A percentile compares a stretch with the other conserved stretches of the same genome.
phyloP scores from a whole-genome alignment of 768 basidiomycete species.

The Trametes cubensis region DNA sequence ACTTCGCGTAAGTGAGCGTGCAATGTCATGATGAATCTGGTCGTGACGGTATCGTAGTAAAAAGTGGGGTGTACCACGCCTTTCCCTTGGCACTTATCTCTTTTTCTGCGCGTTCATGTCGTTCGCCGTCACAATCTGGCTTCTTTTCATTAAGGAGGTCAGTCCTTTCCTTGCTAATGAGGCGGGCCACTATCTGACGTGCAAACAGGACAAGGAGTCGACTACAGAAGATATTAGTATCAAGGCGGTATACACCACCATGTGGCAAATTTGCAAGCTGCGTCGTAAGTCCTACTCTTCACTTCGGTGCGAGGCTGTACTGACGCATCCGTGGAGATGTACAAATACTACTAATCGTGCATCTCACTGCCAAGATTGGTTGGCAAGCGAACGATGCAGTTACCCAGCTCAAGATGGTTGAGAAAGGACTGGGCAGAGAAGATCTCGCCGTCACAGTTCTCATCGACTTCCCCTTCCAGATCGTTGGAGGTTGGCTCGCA shows the following conservation, averaged over 20 bases:
- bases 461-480: constrained; percentile 98
- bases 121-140: constrained; percentile 84
- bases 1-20: constrained; percentile 73
- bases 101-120: constrained; percentile 85
- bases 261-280: constrained; percentile 91
- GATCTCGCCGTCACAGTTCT: constrained; percentile 95
- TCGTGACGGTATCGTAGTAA: constrained; percentile 42
- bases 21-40: neutral
- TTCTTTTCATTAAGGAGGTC: constrained; percentile 91
- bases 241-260: constrained; percentile 86
- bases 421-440: constrained; percentile 94
- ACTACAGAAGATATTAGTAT: constrained; percentile 88
- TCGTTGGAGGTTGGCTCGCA: constrained; percentile 91
- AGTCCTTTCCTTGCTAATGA: constrained; percentile 24
- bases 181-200: neutral
- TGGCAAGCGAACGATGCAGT: constrained; percentile 94
- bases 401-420: constrained; percentile 90
- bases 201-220: constrained; percentile 68
- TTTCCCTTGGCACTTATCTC: constrained; percentile 78
- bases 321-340: constrained; percentile 62
- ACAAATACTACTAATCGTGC: constrained; percentile 82
- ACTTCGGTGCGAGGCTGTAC: neutral
- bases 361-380: constrained; percentile 91
- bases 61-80: constrained; percentile 76
- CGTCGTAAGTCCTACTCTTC: constrained; percentile 62